A percentile compares a stretch with the other conserved stretches of the same genome.
phyloP scores from a whole-genome alignment of 2,329 filamentous ascomycete genomes.

The Botrytis porri region DNA sequence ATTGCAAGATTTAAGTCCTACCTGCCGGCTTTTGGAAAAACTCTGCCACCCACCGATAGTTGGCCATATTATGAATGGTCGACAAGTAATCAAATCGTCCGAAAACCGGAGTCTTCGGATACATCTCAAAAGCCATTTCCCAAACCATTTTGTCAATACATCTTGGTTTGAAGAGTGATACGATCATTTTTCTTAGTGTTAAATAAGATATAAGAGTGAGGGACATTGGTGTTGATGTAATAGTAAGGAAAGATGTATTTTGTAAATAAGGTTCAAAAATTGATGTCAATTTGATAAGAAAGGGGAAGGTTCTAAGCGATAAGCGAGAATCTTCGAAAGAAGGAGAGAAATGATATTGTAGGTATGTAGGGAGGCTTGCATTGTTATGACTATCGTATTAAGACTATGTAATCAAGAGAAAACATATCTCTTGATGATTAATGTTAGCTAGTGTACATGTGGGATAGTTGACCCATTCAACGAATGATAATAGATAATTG shows the following conservation, averaged over 20 bases:
- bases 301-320: not conserved
- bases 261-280: not conserved
- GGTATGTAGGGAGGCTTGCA: too few relatives aligned
- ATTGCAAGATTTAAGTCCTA: too few relatives aligned
- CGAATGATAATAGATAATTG: not conserved
- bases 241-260: not conserved
- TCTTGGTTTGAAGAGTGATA: not conserved
- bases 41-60: too few relatives aligned
- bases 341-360: not conserved
- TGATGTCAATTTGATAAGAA: not conserved
- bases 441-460: too few relatives aligned
- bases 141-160: not conserved
- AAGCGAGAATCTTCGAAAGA: not conserved
- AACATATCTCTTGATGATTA: too few relatives aligned
- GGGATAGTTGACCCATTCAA: too few relatives aligned
- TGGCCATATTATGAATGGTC: too few relatives aligned
- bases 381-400: too few relatives aligned
- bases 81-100: not conserved
- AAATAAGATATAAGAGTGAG: too few relatives aligned
- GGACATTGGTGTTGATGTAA: not conserved
- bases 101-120: not conserved
- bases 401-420: too few relatives aligned
- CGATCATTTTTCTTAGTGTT: not conserved
- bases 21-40: too few relatives aligned
- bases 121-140: too few relatives aligned